Conservation (phyloP, 441 rosid genomes). For the Viola pubescens region DNA sequence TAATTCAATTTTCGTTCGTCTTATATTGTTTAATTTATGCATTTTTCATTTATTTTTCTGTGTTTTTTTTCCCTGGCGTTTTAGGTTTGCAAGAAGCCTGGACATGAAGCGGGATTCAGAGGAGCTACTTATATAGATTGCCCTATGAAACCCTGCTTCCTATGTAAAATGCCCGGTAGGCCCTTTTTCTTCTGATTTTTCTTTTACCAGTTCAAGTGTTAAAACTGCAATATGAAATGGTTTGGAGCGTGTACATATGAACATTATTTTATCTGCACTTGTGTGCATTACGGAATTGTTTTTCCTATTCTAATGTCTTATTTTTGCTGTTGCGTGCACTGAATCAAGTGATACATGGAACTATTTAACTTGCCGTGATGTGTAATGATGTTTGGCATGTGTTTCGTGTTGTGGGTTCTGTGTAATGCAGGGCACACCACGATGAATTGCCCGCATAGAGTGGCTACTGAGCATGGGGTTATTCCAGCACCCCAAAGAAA, state of each 20-base stretch:
- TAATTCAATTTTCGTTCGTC: neutral
- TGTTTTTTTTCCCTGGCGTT: constrained; percentile 9
- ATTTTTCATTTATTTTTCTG: neutral
- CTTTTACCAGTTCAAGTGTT: no score
- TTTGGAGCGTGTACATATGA: no score
- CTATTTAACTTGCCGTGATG: neutral
- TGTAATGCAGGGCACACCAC: constrained; percentile 70
- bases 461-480: constrained; percentile 53
- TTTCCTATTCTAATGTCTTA: neutral
- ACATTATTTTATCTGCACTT: no score
- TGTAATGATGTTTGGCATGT: constrained; percentile 7
- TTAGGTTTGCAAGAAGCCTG: constrained; percentile 79
- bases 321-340: neutral
- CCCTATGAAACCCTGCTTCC: constrained; percentile 92
- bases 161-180: constrained; percentile 90
- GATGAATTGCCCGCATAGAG: constrained; percentile 74
- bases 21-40: neutral
- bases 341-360: neutral
- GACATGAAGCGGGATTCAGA: constrained; percentile 94
- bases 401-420: constrained; percentile 9
- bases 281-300: no score
- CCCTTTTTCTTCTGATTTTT: no score
- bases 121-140: constrained; percentile 92
- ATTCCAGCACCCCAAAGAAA: constrained; percentile 50
- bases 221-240: no score